Evolutionary conservation across 257 asterid species (phyloP).

Genomic region (Misopates orontium): DNA sequence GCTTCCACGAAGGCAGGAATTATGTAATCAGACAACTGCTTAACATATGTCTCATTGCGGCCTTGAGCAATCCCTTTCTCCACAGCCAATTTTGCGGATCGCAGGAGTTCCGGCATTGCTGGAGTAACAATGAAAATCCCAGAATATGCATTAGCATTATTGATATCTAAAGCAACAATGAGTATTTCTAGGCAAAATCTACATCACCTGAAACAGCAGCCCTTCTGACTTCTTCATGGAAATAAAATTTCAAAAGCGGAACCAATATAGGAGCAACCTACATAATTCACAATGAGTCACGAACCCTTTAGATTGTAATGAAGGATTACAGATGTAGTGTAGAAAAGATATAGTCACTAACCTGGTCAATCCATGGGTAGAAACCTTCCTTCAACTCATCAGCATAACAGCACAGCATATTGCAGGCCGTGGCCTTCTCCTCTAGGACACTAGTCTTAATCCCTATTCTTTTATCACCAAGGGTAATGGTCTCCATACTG

Average conservation of each 20-base stretch:
- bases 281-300: background rate
- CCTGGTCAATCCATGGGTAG: slow-evolving; percentile 99
- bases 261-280: slow-evolving; percentile 92
- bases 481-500: slow-evolving; percentile 95
- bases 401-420: slow-evolving; percentile 98
- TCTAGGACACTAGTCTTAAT: slow-evolving; percentile 92
- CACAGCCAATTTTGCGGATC: slow-evolving; percentile 88
- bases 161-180: background rate
- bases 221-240: slow-evolving; percentile 96
- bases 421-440: slow-evolving; percentile 97
- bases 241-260: slow-evolving; percentile 86
- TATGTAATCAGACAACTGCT: slow-evolving; percentile 75
- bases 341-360: slow-evolving; percentile 8
- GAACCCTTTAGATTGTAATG: too few relatives aligned
- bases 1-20: slow-evolving; percentile 83
- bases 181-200: slow-evolving; percentile 16
- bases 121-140: slow-evolving; percentile 25
- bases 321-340: too few relatives aligned
- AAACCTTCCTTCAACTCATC: slow-evolving; percentile 97
- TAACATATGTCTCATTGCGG: slow-evolving; percentile 73
- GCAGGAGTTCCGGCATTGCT: slow-evolving; percentile 96
- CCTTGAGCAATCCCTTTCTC: slow-evolving; percentile 94
- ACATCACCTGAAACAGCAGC: slow-evolving; percentile 95
- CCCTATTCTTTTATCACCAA: slow-evolving; percentile 95
- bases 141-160: slow-evolving; percentile 11